phyloP scores from a whole-genome alignment of 768 basidiomycete species.

The Flagelloscypha sp. region DNA sequence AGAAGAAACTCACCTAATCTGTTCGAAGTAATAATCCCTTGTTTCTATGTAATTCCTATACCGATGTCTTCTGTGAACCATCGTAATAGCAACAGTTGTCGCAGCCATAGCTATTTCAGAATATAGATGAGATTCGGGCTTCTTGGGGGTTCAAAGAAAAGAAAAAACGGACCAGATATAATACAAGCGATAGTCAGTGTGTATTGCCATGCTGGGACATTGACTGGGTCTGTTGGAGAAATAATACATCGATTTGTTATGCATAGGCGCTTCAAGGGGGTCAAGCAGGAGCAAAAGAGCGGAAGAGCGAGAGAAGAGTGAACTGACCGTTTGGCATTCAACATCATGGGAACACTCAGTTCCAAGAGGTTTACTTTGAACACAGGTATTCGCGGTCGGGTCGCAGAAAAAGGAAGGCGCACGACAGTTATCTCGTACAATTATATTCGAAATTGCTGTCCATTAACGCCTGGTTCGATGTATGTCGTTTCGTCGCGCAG shows the following conservation, averaged over 20 bases:
- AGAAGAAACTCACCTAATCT: conserved; percentile 25
- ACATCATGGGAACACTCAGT: conserved; percentile 40
- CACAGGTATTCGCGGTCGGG: conserved; percentile 31
- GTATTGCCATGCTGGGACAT: conserved; percentile 37
- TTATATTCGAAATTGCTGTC: conserved; percentile 34
- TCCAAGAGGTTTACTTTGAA: conserved; percentile 34
- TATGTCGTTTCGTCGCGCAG: conserved; percentile 45
- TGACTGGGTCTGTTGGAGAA: conserved; percentile 29
- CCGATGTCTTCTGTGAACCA: conserved; percentile 35
- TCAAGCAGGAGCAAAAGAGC: not conserved
- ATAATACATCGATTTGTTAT: conserved; percentile 19
- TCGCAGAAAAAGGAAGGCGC: conserved; percentile 50
- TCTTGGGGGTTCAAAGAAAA: no score
- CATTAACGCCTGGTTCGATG: conserved; percentile 33
- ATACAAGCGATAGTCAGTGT: conserved; percentile 28
- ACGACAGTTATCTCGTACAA: conserved; percentile 54
- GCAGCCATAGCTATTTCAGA: conserved; percentile 26
- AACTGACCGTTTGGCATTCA: conserved; percentile 38
- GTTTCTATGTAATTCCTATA: conserved; percentile 30
- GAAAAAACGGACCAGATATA: conserved; percentile 25
- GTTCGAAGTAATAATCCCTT: conserved; percentile 42
- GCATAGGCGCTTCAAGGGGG: conserved; percentile 22
- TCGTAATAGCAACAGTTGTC: conserved; percentile 27
- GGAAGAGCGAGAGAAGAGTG: conserved; percentile 1
- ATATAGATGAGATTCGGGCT: not conserved